Evolutionary conservation across 2,329 filamentous ascomycete genomes (phyloP).

Genomic region (Rutstroemia sp.): DNA sequence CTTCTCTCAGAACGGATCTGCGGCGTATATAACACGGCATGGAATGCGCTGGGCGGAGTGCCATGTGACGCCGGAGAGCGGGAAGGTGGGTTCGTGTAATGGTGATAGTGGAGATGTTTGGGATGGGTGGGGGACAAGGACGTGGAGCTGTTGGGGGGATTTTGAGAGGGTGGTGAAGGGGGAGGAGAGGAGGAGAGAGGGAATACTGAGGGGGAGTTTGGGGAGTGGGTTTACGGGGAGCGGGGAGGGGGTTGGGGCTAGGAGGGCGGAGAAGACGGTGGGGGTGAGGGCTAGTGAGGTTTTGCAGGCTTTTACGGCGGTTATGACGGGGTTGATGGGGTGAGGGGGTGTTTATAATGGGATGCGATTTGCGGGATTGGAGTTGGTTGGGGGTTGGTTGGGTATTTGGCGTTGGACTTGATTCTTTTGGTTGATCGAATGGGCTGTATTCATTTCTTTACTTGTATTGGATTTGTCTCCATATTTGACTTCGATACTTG

Average conservation of each 20-base stretch:
- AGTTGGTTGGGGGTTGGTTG: neutral
- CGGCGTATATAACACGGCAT: constrained; percentile 19
- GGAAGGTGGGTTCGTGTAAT: constrained; percentile 19
- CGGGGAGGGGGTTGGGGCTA: neutral
- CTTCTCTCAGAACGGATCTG: constrained; percentile 10
- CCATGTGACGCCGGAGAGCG: constrained; percentile 21
- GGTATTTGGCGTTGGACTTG: too few species aligned
- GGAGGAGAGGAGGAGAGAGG: neutral
- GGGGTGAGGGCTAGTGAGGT: neutral
- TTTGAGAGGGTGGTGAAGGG: neutral
- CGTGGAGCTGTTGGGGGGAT: constrained; percentile 21
- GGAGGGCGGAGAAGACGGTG: neutral
- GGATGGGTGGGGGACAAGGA: constrained; percentile 19
- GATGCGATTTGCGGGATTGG: neutral
- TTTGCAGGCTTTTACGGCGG: neutral
- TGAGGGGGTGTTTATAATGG: too few species aligned
- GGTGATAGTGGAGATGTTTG: constrained; percentile 17
- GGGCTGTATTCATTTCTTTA: too few species aligned
- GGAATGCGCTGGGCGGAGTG: constrained; percentile 22
- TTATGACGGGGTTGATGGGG: neutral
- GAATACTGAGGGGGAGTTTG: neutral
- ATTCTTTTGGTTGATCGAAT: too few species aligned
- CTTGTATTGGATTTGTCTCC: too few species aligned
- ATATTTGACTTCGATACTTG: too few species aligned
- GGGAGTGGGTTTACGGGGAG: neutral